These are phyloP conservation scores for Fusarium penzigii DNA, from an alignment of 2,329 filamentous ascomycete genomes.

Conservation along the genomic window DNA sequence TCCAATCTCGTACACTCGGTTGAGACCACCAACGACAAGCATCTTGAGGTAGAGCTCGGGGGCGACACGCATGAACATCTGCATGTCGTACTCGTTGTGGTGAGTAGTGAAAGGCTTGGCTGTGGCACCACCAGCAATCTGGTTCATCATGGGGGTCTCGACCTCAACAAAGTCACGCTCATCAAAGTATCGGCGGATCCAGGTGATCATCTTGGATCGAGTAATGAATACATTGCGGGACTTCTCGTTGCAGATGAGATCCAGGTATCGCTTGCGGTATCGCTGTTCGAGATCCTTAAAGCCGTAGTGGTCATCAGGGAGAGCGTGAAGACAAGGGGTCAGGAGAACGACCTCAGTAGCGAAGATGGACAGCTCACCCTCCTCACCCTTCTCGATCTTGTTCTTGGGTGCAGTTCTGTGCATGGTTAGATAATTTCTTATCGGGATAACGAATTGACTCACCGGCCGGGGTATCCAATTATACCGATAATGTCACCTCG, in stretches of 20 bases:
- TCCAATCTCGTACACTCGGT: conserved; percentile 94
- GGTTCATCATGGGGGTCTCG: conserved; percentile 96
- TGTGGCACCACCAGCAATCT: conserved; percentile 92
- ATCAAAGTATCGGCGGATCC: conserved; percentile 87
- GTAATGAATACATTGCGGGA: conserved; percentile 83
- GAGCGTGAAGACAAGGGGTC: conserved; percentile 78
- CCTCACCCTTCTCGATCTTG: conserved; percentile 71
- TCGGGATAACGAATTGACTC: conserved; percentile 5
- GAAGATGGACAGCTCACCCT: conserved; percentile 90
- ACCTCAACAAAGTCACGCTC: conserved; percentile 88
- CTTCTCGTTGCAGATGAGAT: conserved; percentile 94
- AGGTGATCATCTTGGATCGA: conserved; percentile 83
- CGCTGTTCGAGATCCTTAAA: conserved; percentile 95
- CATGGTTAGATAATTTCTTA: conserved; percentile 15
- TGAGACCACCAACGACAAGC: conserved; percentile 88
- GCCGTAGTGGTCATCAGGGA: conserved; percentile 85
- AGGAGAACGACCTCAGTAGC: conserved; percentile 83
- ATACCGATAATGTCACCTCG: conserved; percentile 87
- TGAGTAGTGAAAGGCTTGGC: conserved; percentile 91
- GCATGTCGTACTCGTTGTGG: conserved; percentile 94
- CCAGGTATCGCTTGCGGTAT: conserved; percentile 90
- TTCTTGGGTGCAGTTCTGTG: conserved; percentile 82
- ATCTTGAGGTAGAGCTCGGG: conserved; percentile 98
- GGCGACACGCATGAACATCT: conserved; percentile 92
- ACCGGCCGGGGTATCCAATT: conserved; percentile 32